phyloP scores from a whole-genome alignment of 1,284 basidiomycete species.

The Papiliotrema laurentii region DNA sequence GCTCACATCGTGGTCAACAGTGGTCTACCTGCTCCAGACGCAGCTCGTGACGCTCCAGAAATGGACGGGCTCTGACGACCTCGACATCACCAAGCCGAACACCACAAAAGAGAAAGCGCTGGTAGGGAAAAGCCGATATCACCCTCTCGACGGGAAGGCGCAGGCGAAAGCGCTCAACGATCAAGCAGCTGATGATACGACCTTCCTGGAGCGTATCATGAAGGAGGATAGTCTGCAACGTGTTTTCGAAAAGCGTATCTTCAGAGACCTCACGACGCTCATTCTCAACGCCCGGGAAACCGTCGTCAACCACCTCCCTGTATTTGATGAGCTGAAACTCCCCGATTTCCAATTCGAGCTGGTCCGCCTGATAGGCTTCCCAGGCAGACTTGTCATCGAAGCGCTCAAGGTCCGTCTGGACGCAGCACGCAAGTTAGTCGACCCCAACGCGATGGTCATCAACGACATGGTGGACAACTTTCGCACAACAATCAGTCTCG shows the following conservation, averaged over 20 bases:
- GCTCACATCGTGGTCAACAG: constrained; percentile 81
- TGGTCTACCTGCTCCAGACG: constrained; percentile 69
- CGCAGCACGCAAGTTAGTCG: constrained; percentile 82
- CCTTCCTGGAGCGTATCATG: constrained; percentile 88
- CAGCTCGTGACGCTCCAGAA: constrained; percentile 73
- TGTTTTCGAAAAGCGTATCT: constrained; percentile 89
- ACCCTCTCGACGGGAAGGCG: constrained; percentile 37
- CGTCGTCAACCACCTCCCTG: constrained; percentile 63
- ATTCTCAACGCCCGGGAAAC: constrained; percentile 82
- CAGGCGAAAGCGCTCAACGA: constrained; percentile 19
- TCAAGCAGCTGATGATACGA: constrained; percentile 57
- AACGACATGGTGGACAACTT: constrained; percentile 95
- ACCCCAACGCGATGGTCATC: constrained; percentile 80
- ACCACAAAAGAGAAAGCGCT: constrained; percentile 56
- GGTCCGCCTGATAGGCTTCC: constrained; percentile 90
- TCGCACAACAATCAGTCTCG: constrained; percentile 84
- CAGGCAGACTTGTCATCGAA: constrained; percentile 89
- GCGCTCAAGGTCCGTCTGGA: constrained; percentile 83
- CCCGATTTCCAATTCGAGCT: constrained; percentile 90
- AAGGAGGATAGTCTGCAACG: constrained; percentile 94
- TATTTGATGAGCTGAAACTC: constrained; percentile 63
- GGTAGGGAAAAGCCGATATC: constrained; percentile 38
- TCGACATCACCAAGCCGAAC: constrained; percentile 76
- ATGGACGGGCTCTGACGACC: constrained; percentile 88
- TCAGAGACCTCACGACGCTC: constrained; percentile 79